Conservation (phyloP, 148 eudicot genomes). For the Beta vulgaris region DNA sequence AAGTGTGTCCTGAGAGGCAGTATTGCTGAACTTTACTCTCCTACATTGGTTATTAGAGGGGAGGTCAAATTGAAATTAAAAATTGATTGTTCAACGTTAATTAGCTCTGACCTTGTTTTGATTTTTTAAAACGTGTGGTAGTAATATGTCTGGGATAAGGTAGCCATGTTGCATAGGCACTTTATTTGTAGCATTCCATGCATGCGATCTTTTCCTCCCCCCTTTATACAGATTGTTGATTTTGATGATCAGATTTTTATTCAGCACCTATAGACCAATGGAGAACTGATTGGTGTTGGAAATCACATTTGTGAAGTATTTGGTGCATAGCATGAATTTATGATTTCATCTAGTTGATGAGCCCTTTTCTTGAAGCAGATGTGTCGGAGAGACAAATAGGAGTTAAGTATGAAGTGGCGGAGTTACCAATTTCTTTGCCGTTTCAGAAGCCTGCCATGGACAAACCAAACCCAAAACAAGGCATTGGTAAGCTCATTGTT, state of each 20-base stretch:
- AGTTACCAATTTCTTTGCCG: constrained; percentile 74
- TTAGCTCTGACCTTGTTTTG: background rate
- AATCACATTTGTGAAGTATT: background rate
- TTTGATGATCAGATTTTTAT: background rate
- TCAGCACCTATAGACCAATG: background rate
- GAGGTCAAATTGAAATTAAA: background rate
- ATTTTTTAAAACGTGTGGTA: too few species aligned
- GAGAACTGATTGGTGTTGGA: background rate
- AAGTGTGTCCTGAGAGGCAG: background rate
- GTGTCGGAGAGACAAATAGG: constrained; percentile 55
- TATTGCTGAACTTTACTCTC: background rate
- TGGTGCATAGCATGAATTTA: background rate
- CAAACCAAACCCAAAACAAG: constrained; percentile 96
- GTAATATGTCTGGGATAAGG: too few species aligned
- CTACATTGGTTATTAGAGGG: background rate
- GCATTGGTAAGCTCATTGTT: constrained; percentile 62
- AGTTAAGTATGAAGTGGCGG: constrained; percentile 82
- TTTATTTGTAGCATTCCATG: too few species aligned
- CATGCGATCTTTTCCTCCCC: background rate
- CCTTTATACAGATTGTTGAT: background rate
- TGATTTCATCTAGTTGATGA: background rate
- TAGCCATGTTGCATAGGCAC: too few species aligned
- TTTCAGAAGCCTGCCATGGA: constrained; percentile 85
- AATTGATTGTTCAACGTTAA: background rate
- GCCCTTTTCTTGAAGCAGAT: constrained; percentile 37